These are phyloP conservation scores for Litsea cubeba DNA, from an alignment of 164 flowering plant genomes.

Conservation along the genomic window DNA sequence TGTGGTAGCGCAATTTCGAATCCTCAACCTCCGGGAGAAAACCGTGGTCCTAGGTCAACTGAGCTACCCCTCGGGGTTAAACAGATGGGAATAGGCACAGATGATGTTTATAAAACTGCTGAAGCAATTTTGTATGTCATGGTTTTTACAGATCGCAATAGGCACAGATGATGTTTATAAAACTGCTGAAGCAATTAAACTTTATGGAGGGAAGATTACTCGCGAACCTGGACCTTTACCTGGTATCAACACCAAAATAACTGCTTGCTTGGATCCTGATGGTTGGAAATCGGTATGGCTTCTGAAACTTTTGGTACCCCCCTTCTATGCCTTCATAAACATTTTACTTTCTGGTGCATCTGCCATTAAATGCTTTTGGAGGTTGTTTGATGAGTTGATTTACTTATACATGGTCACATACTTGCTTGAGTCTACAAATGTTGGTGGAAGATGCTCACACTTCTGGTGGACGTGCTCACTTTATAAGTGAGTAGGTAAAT, in stretches of 20 bases:
- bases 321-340: neutral
- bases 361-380: neutral
- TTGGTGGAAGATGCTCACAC: neutral
- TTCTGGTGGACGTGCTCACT: neutral
- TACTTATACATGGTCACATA: neutral
- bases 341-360: neutral
- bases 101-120: too few species aligned
- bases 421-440: neutral
- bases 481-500: neutral
- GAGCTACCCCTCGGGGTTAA: too few species aligned
- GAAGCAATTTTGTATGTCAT: neutral
- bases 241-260: slow-evolving; percentile 90
- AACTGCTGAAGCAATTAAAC: slow-evolving; percentile 90
- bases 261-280: slow-evolving; percentile 98
- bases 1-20: too few species aligned
- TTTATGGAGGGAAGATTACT: slow-evolving; percentile 74
- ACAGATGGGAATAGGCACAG: too few species aligned
- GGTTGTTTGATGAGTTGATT: neutral
- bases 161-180: slow-evolving; percentile 99
- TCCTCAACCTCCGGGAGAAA: too few species aligned
- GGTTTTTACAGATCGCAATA: slow-evolving; percentile 72
- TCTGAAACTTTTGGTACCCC: neutral
- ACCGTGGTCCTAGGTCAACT: too few species aligned
- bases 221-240: slow-evolving; percentile 98
- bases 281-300: slow-evolving; percentile 89